Conservation (phyloP, 2,329 filamentous ascomycete species). For the Amphichorda felina region DNA sequence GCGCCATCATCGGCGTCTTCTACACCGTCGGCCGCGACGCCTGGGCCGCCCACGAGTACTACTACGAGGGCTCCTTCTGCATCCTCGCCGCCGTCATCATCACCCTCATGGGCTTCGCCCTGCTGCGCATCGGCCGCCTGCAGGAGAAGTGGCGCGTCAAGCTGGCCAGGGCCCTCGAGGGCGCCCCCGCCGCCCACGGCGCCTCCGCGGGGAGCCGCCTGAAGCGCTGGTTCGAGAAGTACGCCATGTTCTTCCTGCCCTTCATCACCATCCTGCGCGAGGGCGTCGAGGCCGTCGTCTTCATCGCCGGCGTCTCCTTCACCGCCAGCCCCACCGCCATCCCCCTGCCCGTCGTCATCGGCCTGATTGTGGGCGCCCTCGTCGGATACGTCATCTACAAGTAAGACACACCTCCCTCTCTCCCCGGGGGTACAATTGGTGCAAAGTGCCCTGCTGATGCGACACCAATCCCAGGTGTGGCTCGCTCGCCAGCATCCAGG, state of each 20-base stretch:
- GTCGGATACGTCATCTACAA: conserved; percentile 71
- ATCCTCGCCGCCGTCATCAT: conserved; percentile 71
- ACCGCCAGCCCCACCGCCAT: conserved; percentile 64
- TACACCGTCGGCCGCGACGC: conserved; percentile 54
- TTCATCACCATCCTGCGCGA: conserved; percentile 83
- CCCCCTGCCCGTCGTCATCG: conserved; percentile 64
- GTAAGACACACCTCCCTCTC: too few species aligned
- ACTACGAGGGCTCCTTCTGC: conserved; percentile 73
- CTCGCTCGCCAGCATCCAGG: conserved; percentile 38
- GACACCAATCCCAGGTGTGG: conserved; percentile 20
- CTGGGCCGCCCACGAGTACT: conserved; percentile 58
- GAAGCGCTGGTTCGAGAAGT: conserved; percentile 60
- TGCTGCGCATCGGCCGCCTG: conserved; percentile 72
- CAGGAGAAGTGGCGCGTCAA: conserved; percentile 83
- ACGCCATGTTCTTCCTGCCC: conserved; percentile 76
- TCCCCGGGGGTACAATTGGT: too few species aligned
- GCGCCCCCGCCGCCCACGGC: conserved; percentile 28
- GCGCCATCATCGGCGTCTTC: conserved; percentile 59
- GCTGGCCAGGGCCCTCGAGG: conserved; percentile 57
- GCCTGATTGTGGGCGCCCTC: conserved; percentile 51
- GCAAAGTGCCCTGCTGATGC: neutral
- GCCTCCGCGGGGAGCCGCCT: conserved; percentile 32
- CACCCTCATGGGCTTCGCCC: conserved; percentile 65
- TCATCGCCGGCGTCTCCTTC: conserved; percentile 75
- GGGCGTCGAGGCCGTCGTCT: conserved; percentile 77